Evolutionary conservation across 2,329 filamentous ascomycete genomes (phyloP), one percentile per base, ranked within the genome.

Genomic region (Gyromitra esculenta): DNA sequence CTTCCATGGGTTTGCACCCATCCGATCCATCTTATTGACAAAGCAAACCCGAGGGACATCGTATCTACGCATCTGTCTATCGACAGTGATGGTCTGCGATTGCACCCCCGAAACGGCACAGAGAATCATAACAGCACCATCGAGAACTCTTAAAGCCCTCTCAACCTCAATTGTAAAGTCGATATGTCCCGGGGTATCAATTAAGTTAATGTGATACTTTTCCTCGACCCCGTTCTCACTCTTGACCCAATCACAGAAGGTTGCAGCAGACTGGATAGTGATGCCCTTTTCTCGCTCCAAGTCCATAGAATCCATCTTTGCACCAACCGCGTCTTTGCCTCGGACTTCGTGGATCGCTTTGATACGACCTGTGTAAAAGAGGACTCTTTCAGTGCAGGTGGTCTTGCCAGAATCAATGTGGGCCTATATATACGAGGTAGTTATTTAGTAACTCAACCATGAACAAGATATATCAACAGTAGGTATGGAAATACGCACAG

Each of bases 271-370:
- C 84, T 99, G 95, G 82, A 99, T 99, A 74, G 96, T 99, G 84
- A 99, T 99, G 82, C 96, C 96, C 87, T 97, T 97, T 84, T 98
- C 96, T 84, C 96, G 89, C 86, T 99, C 96, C 80, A 99, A 87
- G 81, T 99, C 96, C 96, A 99, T 99, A 35, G 94, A 97, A 86
- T 99, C 96, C 96, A 99, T 99, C 87, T 99, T 99, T 77, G 96
- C 96, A 79, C 96, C 96, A 52, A 97, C 94, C 45, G 92, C 89
- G 87, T 99, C 96, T 83, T 95, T 94, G 76, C 94, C 94, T 82
- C 96, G 90, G 56, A 99, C 96, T 85, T 99, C 96, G 86, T 99
- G 96, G 82, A 99, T 98, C 41, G 93, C 89, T 83, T 96, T 96
- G 85, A 97, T 97, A 83, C 96, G 91, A 80, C 96, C 96, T 71